Evolutionary conservation across 257 asterid genomes (phyloP), one percentile per base, ranked within the genome.

Genomic region (Primulina eburnea): DNA sequence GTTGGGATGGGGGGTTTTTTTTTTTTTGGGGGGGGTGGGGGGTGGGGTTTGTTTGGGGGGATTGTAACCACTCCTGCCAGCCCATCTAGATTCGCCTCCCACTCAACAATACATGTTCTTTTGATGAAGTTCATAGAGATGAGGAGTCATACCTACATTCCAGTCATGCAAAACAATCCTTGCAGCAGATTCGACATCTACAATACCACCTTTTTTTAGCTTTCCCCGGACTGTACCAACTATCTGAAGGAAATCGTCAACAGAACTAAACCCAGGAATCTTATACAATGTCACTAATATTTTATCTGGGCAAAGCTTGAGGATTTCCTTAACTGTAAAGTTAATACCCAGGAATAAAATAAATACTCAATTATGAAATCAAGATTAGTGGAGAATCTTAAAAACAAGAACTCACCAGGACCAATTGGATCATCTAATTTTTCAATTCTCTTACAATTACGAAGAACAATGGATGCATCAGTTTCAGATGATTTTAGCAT

Each of bases 381-480:
- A 37, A 37, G 21, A 50, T 20, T 17, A 47, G 56, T 28, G 21
- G 59, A 34, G 50, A 62, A 2, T 18, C 53, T 24, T 62, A n/a
- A 35, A 9, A 62, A 64, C 30, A 24, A 59, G 52, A 60, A 61
- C 82, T 81, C 71, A 90, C 97, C 95, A 64, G 97, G 96, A 75
- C 84, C 83, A 74, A 94, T 75, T 6, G 89, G 91, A 78, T 87
- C 97, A n/a, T 91, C 96, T 74, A 91, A 82, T 82, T 90, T 89
- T 76, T 94, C 97, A 55, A 88, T 91, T 80, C 96, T 85, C 85
- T 89, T 91, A 90, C 99, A 94, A 82, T 94, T 94, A 33, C 97
- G 85, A 61, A 94, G 96, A 67, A 95, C 99, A 76, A 89, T 77
- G 29, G 94, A 82, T 67, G 92, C 79, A 80, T 89, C 96, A 64